Percentiles rank a stretch among this genome's conserved stretches.
Evolutionary conservation across 75 land plant species (phyloP).

Genomic region (Selaginella tamariscina): DNA sequence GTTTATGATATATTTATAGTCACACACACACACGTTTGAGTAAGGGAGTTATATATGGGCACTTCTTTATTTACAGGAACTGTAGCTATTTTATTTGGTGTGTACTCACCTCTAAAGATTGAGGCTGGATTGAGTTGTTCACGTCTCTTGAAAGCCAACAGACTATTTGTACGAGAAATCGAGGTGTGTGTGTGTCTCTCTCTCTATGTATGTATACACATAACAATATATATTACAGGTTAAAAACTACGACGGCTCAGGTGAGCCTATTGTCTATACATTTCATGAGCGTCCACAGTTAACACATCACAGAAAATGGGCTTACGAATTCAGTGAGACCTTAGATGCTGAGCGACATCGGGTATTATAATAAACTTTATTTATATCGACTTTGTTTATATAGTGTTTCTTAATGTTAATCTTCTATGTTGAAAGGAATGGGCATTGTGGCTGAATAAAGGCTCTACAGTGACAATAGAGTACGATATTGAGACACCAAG

Average conservation of each 20-base stretch:
- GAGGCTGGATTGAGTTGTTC: not conserved
- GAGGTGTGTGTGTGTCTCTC: not conserved
- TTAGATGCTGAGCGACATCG: not conserved
- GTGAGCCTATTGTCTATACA: not conserved
- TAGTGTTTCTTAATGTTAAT: not conserved
- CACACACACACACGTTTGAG: no score
- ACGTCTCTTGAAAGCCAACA: not conserved
- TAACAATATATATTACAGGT: not conserved
- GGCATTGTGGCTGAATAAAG: constrained; percentile 39
- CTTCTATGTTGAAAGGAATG: constrained; percentile 33
- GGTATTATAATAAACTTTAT: not conserved
- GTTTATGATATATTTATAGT: no score
- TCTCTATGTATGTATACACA: not conserved
- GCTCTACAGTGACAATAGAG: constrained; percentile 31
- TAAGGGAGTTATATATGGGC: not conserved
- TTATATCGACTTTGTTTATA: not conserved
- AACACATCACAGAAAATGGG: not conserved
- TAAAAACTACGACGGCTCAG: not conserved
- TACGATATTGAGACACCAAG: constrained; percentile 24
- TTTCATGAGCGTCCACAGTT: not conserved
- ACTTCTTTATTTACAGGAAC: not conserved
- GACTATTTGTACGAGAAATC: not conserved
- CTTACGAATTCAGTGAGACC: not conserved
- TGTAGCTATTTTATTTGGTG: not conserved
- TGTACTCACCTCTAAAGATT: not conserved